phyloP scores from a whole-genome alignment of 192 early-diverging fungal genomes.

The Glomus cerebriforme region DNA sequence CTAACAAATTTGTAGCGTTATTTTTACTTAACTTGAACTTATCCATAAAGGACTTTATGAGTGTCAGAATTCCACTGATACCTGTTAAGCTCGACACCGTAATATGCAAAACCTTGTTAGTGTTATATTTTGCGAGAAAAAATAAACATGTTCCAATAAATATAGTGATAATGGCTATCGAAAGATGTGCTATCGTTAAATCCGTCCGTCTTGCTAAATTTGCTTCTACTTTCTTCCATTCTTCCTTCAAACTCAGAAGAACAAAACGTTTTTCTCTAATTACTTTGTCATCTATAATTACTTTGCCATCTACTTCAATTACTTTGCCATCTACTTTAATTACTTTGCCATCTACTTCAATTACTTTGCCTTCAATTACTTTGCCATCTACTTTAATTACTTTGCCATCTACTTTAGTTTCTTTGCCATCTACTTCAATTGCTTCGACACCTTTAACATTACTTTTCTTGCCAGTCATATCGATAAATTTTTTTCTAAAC shows the following conservation, averaged over 20 bases:
- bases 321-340: too few species aligned
- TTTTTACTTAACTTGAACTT: background rate
- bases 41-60: background rate
- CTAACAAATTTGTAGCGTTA: background rate
- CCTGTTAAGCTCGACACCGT: background rate
- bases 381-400: too few species aligned
- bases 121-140: background rate
- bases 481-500: too few species aligned
- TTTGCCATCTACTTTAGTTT: too few species aligned
- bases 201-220: background rate
- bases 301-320: too few species aligned
- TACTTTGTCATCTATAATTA: background rate
- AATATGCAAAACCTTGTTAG: background rate
- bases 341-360: too few species aligned
- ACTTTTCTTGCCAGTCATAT: too few species aligned
- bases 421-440: too few species aligned
- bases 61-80: background rate
- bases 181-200: background rate
- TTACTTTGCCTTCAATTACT: too few species aligned
- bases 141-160: background rate
- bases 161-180: background rate
- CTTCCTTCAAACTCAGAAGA: background rate
- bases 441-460: too few species aligned
- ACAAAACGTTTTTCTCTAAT: background rate
- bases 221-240: background rate